Evolutionary conservation across 805 yeast species (phyloP).

Genomic region (Pichia manshurica): DNA sequence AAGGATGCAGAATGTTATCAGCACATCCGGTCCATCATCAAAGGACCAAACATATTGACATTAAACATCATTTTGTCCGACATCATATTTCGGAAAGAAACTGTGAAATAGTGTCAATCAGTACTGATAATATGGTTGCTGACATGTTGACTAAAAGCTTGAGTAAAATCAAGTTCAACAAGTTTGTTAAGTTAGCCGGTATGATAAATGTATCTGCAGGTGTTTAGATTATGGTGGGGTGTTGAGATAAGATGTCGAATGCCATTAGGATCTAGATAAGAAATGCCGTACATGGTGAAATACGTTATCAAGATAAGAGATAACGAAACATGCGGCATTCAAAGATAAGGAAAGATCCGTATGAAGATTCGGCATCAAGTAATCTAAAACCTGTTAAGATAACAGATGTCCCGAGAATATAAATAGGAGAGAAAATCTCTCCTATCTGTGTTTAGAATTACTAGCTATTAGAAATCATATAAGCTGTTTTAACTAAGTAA

Average conservation of each 20-base stretch:
- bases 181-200: background rate
- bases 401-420: no score
- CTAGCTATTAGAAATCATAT: no score
- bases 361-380: no score
- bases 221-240: constrained; percentile 6
- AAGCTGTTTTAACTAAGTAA: no score
- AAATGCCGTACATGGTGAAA: no score
- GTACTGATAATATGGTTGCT: constrained; percentile 2
- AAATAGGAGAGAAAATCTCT: no score
- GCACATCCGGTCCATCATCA: constrained; percentile 6
- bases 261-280: no score
- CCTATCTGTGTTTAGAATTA: no score
- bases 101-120: constrained; percentile 1
- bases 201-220: background rate
- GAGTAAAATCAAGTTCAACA: background rate
- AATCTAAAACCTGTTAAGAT: no score
- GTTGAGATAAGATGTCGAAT: constrained; percentile 1
- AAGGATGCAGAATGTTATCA: constrained; percentile 2
- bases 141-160: background rate
- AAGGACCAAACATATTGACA: constrained; percentile 7
- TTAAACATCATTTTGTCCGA: constrained; percentile 5
- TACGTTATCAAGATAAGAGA: no score
- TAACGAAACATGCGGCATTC: no score
- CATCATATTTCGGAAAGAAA: background rate
- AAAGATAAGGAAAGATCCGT: no score